Percentiles rank a stretch among this genome's conserved stretches.
Evolutionary conservation across 768 basidiomycete genomes (phyloP).

Genomic region (Amanita pallidorosea): DNA sequence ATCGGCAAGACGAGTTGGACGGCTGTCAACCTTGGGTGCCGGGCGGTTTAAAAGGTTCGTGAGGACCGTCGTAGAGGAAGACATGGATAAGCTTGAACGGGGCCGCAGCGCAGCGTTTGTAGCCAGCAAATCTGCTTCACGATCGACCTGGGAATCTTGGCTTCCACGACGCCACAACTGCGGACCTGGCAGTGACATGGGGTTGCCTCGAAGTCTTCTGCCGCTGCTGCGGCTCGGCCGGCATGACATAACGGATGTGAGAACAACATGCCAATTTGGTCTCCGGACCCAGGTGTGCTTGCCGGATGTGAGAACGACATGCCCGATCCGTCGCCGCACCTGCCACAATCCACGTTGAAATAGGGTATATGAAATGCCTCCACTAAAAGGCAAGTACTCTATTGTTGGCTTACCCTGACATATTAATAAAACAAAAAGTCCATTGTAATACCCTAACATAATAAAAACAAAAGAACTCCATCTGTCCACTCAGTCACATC

Average conservation of each 20-base stretch:
- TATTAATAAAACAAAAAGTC: no score
- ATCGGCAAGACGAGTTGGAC: background rate
- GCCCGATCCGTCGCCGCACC: no score
- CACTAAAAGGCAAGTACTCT: no score
- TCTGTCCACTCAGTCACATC: no score
- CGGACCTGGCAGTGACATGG: background rate
- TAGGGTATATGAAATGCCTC: no score
- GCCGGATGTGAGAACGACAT: no score
- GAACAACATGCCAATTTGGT: background rate
- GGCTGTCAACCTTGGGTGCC: background rate
- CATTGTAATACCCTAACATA: no score
- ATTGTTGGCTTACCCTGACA: no score
- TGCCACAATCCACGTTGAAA: no score
- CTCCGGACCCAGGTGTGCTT: no score
- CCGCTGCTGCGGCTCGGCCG: no score
- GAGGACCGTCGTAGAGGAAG: background rate
- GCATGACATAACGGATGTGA: background rate
- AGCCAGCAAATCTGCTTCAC: background rate
- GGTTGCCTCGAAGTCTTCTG: background rate
- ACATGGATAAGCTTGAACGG: background rate
- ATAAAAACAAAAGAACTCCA: no score
- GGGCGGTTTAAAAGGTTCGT: background rate
- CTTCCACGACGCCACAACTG: background rate
- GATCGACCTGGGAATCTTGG: background rate
- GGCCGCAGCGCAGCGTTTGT: background rate